These are phyloP conservation scores for Backusella australiensis DNA, from an alignment of 192 early-diverging fungal species.

Conservation along the genomic window DNA sequence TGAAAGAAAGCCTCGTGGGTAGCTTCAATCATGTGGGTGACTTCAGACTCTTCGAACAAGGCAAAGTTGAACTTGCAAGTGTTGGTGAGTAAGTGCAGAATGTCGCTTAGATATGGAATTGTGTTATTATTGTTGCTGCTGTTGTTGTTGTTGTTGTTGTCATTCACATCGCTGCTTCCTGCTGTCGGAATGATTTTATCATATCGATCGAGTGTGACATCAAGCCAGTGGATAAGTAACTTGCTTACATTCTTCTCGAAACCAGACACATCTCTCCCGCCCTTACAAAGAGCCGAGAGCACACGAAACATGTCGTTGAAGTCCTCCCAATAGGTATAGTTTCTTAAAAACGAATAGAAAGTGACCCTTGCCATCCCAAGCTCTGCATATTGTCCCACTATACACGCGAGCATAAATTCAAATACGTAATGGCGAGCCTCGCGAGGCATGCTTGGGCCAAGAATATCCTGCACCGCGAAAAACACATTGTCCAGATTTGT, in stretches of 20 bases:
- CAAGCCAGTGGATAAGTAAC: constrained; percentile 49
- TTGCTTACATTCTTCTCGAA: constrained; percentile 59
- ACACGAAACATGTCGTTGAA: constrained; percentile 50
- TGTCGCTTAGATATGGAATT: constrained; percentile 46
- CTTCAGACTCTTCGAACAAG: constrained; percentile 53
- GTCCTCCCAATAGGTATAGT: constrained; percentile 49
- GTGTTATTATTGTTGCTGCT: background rate
- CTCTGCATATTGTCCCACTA: constrained; percentile 53
- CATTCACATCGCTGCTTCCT: background rate
- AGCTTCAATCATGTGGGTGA: constrained; percentile 44
- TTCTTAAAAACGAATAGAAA: constrained; percentile 52
- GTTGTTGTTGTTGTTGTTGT: background rate
- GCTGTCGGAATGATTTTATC: background rate
- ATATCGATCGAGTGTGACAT: constrained; percentile 40
- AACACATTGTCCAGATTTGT: constrained; percentile 53
- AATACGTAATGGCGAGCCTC: constrained; percentile 52
- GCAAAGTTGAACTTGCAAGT: constrained; percentile 58
- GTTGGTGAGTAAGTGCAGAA: constrained; percentile 45
- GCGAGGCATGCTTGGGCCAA: constrained; percentile 40
- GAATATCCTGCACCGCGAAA: constrained; percentile 46
- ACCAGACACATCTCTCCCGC: constrained; percentile 55
- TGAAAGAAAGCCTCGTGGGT: constrained; percentile 40
- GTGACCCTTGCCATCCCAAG: constrained; percentile 53
- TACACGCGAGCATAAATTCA: constrained; percentile 60
- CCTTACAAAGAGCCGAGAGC: constrained; percentile 46